Evolutionary conservation across 345 rosid genomes (phyloP).

Genomic region (Bruguiera parviflora): DNA sequence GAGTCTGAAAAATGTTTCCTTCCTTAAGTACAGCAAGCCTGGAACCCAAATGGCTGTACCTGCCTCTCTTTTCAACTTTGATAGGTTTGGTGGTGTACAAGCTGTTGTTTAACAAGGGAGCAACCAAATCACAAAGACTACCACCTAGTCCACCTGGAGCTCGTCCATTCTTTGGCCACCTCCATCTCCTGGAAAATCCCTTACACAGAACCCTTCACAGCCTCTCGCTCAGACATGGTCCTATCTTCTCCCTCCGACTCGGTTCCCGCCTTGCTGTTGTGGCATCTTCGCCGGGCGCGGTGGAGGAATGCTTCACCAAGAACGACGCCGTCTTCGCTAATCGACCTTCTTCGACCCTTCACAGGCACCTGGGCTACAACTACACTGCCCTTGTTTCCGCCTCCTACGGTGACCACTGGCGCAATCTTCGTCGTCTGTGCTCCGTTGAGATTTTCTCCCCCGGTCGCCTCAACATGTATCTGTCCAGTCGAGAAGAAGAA

Average conservation of each 20-base stretch:
- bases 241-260: slow-evolving; percentile 13
- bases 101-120: too few relatives aligned
- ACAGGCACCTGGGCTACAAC: slow-evolving; percentile 9
- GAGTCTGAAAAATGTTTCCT: too few relatives aligned
- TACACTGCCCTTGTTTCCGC: neutral
- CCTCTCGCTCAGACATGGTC: slow-evolving; percentile 6
- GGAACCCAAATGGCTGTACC: too few relatives aligned
- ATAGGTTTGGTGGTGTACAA: too few relatives aligned
- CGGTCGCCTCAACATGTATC: slow-evolving; percentile 5
- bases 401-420: slow-evolving; percentile 13
- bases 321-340: slow-evolving; percentile 2
- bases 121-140: too few relatives aligned
- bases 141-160: neutral
- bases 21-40: too few relatives aligned
- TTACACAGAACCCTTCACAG: slow-evolving; percentile 3
- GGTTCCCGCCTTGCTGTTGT: slow-evolving; percentile 15
- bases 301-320: too few relatives aligned
- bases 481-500: slow-evolving; percentile 2
- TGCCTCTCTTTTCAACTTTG: too few relatives aligned
- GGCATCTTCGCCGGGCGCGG: neutral
- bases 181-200: slow-evolving; percentile 14
- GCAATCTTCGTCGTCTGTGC: neutral
- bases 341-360: neutral
- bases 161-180: slow-evolving; percentile 11
- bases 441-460: slow-evolving; percentile 3